Base-by-base conservation (phyloP, 129 eudicot genomes). In the Gnaphalium uliginosum region DNA sequence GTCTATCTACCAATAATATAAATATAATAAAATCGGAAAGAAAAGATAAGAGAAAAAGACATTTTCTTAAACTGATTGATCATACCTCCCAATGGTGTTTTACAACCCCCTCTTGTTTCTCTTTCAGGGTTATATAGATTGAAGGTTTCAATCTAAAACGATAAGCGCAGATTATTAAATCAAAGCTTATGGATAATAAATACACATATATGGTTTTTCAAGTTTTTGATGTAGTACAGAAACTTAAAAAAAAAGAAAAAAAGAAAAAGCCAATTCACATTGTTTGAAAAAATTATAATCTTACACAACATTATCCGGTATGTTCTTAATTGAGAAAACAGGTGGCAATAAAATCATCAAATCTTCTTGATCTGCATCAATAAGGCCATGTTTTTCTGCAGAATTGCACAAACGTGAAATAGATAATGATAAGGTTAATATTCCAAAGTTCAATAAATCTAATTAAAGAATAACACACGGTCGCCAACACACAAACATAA, bases 281-380 rank as follows among this genome's bases (percentile, higher is more conserved):
- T 59, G 78, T 66, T n/a, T 60, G 37, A 33, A 23, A 64, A 2
- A 43, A 13, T 43, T 11, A 78, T 39, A 43, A 85, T 83, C 96
- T 86, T 88, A 93, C 98, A 84, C 93, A 46, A 94, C 37, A 73
- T 83, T 85, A 71, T 90, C 90, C 8, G 93, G 98, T 43, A 75
- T 57, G 84, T 89, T 89, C 78, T 94, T 90, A 11, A 78, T 57
- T 30, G 97, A 84, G 85, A 94, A 94, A 62, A 89, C 81, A 46
- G 93, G 96, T 3, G 98, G 97, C 35, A 87, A 74, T 46, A 90
- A 78, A 56, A 90, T 89, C 97, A 94, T 90, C 81, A 90, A 62
- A 82, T 90, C 91, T 57, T 94, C 98, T 77, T 93, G 89, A 78
- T 88, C 96, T 68, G 85, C 88, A 76, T 88, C 96, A 58, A 87